These are phyloP conservation scores for sunflower (Helianthus annuus) DNA, from an alignment of 129 eudicot species.

Conservation along the genomic window DNA sequence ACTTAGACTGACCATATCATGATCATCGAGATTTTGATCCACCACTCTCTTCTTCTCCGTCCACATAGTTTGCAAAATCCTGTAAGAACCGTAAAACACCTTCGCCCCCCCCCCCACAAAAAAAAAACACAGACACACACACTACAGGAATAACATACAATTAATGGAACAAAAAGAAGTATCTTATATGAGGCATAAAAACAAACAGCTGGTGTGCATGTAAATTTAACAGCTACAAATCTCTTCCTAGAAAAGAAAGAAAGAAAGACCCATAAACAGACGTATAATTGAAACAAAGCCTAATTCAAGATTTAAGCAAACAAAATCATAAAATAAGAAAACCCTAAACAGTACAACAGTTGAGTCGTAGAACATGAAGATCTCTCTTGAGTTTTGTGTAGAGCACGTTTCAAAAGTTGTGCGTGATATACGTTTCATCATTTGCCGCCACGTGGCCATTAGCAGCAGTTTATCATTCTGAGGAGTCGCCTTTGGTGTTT, in stretches of 20 bases:
- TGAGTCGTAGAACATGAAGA: no score
- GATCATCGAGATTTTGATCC: conserved; percentile 47
- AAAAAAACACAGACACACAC: no score
- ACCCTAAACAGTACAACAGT: not conserved
- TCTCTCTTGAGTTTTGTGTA: no score
- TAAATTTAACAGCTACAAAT: not conserved
- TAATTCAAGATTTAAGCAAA: conserved; percentile 11
- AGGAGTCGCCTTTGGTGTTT: no score
- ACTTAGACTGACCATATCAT: conserved; percentile 51
- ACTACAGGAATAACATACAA: not conserved
- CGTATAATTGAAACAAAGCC: not conserved
- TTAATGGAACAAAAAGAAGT: conserved; percentile 11
- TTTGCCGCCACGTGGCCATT: no score
- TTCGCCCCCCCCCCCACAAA: not conserved
- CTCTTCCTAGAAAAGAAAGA: not conserved
- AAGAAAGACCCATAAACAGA: not conserved
- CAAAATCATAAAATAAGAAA: not conserved
- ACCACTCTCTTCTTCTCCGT: no score
- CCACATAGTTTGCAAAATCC: no score
- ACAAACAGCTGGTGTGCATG: not conserved
- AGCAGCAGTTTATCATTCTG: no score
- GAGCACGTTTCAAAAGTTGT: no score
- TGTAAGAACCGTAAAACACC: no score
- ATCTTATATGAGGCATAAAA: conserved; percentile 14
- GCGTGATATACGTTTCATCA: no score